Conservation (phyloP, 768 basidiomycete species). For the Lactifluus piperatus region DNA sequence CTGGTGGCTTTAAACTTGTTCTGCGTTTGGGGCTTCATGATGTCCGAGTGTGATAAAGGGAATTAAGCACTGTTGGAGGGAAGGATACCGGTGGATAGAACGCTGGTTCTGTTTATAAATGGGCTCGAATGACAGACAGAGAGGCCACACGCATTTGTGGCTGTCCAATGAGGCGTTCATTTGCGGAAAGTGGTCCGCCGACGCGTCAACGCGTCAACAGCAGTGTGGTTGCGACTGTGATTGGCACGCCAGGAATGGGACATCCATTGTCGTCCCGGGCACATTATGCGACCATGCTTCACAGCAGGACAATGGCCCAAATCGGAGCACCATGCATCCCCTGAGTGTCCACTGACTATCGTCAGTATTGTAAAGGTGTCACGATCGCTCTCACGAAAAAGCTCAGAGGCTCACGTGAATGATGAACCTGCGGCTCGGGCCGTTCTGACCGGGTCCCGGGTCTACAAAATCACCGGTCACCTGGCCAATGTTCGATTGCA, state of each 20-base stretch:
- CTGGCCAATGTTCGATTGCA: too few species aligned
- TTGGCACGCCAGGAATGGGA: background rate
- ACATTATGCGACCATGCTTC: too few species aligned
- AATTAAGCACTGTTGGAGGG: background rate
- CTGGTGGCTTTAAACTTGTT: background rate
- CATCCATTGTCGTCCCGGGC: background rate
- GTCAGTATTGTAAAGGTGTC: too few species aligned
- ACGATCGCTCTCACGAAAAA: too few species aligned
- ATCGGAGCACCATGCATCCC: too few species aligned
- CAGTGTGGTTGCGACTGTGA: background rate
- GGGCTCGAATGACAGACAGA: background rate
- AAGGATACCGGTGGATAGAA: background rate
- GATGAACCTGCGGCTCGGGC: too few species aligned
- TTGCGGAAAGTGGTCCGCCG: background rate
- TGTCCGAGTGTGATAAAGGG: background rate
- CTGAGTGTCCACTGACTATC: too few species aligned
- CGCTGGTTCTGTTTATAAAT: constrained; percentile 1
- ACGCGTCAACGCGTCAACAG: too few species aligned
- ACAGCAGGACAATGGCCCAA: too few species aligned
- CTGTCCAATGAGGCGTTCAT: background rate
- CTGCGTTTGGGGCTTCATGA: background rate
- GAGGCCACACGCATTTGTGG: constrained; percentile 6
- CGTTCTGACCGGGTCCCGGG: too few species aligned
- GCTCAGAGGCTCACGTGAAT: too few species aligned
- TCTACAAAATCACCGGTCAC: too few species aligned